Evolutionary conservation across 208 protist species (phyloP).

Genomic region (Trypanosoma conorhini): DNA sequence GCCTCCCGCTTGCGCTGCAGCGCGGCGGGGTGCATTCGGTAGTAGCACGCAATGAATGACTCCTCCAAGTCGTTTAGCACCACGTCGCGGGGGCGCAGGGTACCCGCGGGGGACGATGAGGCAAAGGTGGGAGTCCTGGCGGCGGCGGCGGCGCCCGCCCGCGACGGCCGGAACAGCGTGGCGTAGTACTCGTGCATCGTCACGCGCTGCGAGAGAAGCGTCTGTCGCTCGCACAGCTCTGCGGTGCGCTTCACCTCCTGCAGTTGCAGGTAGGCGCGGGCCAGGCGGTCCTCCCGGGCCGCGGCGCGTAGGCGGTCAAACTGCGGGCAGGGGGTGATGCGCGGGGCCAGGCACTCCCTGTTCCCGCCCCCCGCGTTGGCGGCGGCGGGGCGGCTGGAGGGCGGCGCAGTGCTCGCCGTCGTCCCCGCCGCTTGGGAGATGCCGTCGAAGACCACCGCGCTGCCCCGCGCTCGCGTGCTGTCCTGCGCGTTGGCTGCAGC

Average conservation of each 20-base stretch:
- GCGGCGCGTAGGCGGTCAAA: slow-evolving; percentile 39
- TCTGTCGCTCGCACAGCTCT: slow-evolving; percentile 21
- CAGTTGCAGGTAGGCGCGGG: not conserved
- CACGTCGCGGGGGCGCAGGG: slow-evolving; percentile 10
- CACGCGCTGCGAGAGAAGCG: slow-evolving; percentile 6
- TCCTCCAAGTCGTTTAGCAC: slow-evolving; percentile 51
- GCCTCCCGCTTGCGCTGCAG: slow-evolving; percentile 23
- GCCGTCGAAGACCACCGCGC: too few species aligned
- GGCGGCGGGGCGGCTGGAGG: not conserved
- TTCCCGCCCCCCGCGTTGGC: not conserved
- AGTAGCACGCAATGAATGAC: slow-evolving; percentile 56
- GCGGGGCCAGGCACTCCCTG: not conserved
- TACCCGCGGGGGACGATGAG: not conserved
- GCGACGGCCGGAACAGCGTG: slow-evolving; percentile 22
- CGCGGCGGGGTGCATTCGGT: slow-evolving; percentile 47
- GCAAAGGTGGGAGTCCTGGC: not conserved
- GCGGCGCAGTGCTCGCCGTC: too few species aligned
- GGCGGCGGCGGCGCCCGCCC: not conserved
- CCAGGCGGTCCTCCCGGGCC: slow-evolving; percentile 20
- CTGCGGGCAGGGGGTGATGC: slow-evolving; percentile 28
- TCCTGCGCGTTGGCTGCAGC: too few species aligned
- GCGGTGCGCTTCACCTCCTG: slow-evolving; percentile 18
- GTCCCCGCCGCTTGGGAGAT: too few species aligned
- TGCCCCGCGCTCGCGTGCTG: too few species aligned
- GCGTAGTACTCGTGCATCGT: slow-evolving; percentile 35